phyloP scores from a whole-genome alignment of 202 grass and related monocot species.

The Tripidium arundinaceum region DNA sequence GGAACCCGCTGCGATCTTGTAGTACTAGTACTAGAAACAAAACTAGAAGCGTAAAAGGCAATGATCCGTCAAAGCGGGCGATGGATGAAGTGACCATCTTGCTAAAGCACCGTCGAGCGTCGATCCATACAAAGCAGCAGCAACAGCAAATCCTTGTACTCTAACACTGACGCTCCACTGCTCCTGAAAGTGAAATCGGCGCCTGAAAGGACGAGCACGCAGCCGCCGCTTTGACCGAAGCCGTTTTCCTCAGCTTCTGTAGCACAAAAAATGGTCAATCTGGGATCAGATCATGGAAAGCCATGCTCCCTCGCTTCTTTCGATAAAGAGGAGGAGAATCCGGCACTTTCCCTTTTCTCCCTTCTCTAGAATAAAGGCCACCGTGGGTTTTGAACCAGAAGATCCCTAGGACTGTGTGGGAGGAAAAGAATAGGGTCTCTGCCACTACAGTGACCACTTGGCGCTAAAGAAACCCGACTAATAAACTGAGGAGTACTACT shows the following conservation, averaged over 20 bases:
- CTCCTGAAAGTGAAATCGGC: conserved; percentile 23
- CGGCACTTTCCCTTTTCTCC: neutral
- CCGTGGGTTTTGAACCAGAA: conserved; percentile 26
- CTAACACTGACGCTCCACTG: neutral
- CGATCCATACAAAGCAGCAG: conserved; percentile 30
- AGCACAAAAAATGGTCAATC: conserved; percentile 14
- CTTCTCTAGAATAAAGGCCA: neutral
- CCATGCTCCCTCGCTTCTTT: conserved; percentile 23
- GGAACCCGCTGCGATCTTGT: neutral
- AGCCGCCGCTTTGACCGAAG: conserved; percentile 9
- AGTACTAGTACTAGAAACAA: conserved; percentile 24
- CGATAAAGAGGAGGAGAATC: conserved; percentile 31
- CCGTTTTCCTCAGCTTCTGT: neutral
- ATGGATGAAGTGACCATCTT: neutral
- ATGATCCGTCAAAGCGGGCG: neutral
- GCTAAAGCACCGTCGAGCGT: conserved; percentile 1
- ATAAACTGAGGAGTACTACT: too few relatives aligned
- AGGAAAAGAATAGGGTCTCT: conserved; percentile 30
- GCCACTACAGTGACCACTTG: neutral
- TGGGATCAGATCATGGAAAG: conserved; percentile 44
- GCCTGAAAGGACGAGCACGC: conserved; percentile 27
- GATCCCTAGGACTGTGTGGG: conserved; percentile 36
- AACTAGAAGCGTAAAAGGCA: conserved; percentile 16
- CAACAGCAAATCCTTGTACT: too few relatives aligned
- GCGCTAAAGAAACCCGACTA: neutral